A percentile compares a stretch with the other conserved stretches of the same genome.
These are phyloP conservation scores for Jamesozyma hellenica DNA, from an alignment of 805 yeast genomes.

Conservation along the genomic window DNA sequence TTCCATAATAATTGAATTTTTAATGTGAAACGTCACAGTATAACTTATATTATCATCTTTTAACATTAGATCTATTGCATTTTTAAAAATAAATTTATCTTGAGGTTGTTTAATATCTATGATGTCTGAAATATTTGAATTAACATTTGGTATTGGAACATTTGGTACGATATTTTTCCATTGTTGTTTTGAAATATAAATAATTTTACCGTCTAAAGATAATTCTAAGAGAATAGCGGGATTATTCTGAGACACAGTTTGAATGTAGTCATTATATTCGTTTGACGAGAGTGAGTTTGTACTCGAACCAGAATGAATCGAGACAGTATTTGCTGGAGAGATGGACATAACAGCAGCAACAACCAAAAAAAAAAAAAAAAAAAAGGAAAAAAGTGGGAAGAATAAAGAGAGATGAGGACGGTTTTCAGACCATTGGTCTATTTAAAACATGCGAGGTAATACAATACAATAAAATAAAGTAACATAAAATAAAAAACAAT, in stretches of 20 bases:
- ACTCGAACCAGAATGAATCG: not conserved
- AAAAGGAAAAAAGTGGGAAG: no score
- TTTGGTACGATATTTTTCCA: constrained; percentile 62
- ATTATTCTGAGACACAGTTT: constrained; percentile 54
- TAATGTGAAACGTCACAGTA: constrained; percentile 56
- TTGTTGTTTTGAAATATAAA: constrained; percentile 71
- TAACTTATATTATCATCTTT: constrained; percentile 59
- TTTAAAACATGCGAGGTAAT: no score
- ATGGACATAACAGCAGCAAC: no score
- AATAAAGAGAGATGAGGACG: no score
- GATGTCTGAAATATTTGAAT: constrained; percentile 45
- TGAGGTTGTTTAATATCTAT: constrained; percentile 47
- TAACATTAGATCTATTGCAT: constrained; percentile 63
- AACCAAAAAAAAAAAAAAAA: no score
- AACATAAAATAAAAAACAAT: no score
- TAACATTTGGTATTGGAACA: constrained; percentile 7
- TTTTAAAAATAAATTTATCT: constrained; percentile 57
- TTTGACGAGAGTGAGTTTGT: not conserved
- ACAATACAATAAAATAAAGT: no score
- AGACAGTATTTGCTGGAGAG: no score
- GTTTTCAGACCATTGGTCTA: no score
- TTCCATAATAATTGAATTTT: constrained; percentile 64
- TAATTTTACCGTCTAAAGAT: constrained; percentile 68
- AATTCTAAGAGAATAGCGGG: constrained; percentile 78
- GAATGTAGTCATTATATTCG: constrained; percentile 40